Conservation (phyloP, 352 stramenopile genomes). For the Aphanomyces invadans region DNA sequence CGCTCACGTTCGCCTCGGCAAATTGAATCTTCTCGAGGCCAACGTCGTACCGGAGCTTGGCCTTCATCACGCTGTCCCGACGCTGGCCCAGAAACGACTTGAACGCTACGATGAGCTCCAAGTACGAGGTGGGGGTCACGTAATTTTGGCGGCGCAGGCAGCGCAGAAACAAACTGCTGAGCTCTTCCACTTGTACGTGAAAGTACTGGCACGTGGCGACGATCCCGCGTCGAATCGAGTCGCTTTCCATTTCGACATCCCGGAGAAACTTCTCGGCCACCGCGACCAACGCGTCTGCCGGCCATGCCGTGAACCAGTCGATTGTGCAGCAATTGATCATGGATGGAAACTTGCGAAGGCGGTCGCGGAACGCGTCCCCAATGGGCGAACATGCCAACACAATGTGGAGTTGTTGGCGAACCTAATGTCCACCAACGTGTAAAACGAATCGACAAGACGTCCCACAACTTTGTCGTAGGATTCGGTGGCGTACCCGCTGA, state of each 20-base stretch:
- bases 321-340: slow-evolving; percentile 97
- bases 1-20: slow-evolving; percentile 87
- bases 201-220: slow-evolving; percentile 91
- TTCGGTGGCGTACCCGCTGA: slow-evolving; percentile 66
- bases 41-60: slow-evolving; percentile 82
- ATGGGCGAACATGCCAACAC: slow-evolving; percentile 93
- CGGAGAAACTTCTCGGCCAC: slow-evolving; percentile 90
- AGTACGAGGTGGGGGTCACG: slow-evolving; percentile 92
- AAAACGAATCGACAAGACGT: slow-evolving; percentile 25
- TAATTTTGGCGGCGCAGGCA: slow-evolving; percentile 88
- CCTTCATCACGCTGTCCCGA: slow-evolving; percentile 72
- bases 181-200: slow-evolving; percentile 83
- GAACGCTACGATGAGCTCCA: slow-evolving; percentile 93
- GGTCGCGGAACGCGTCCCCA: slow-evolving; percentile 89
- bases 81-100: slow-evolving; percentile 83
- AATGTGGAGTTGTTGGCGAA: slow-evolving; percentile 90
- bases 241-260: slow-evolving; percentile 84
- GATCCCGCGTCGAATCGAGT: slow-evolving; percentile 60
- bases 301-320: slow-evolving; percentile 95
- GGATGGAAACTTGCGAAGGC: slow-evolving; percentile 91
- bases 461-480: too few relatives aligned
- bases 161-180: slow-evolving; percentile 78
- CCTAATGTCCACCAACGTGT: slow-evolving; percentile 1
- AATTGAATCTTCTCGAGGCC: slow-evolving; percentile 92
- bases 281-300: slow-evolving; percentile 86